These are phyloP conservation scores for Aspergillus sergii DNA, from an alignment of 2,329 filamentous ascomycete species.

Conservation along the genomic window DNA sequence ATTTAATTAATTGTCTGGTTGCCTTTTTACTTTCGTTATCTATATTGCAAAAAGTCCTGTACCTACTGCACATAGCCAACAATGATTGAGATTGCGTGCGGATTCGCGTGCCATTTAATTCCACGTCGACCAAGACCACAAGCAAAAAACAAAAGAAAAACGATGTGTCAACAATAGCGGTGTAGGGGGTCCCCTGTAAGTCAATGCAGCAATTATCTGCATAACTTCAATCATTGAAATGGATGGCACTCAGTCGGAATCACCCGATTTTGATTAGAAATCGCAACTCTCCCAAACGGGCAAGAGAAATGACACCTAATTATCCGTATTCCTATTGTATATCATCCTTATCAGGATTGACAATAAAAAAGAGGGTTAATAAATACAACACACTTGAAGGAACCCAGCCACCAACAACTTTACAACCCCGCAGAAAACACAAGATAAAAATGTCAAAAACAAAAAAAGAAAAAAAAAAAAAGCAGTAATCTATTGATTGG, in stretches of 20 bases:
- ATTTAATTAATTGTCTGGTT: neutral
- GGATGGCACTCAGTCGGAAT: neutral
- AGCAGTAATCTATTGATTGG: too few relatives aligned
- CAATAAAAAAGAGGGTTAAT: neutral
- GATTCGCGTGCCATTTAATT: neutral
- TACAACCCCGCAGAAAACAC: too few relatives aligned
- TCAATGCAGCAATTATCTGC: constrained; percentile 10
- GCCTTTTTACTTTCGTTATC: neutral
- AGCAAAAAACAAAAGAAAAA: neutral
- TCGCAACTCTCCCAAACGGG: neutral
- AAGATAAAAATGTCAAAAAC: too few relatives aligned
- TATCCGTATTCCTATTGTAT: neutral
- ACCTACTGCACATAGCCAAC: neutral
- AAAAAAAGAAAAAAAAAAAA: too few relatives aligned
- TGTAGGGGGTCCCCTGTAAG: constrained; percentile 20
- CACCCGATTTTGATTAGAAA: neutral
- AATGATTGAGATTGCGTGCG: neutral
- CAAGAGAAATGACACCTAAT: neutral
- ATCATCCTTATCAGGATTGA: neutral
- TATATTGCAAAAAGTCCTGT: neutral
- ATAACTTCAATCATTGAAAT: neutral
- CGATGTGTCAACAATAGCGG: constrained; percentile 20
- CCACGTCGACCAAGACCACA: neutral
- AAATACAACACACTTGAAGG: too few relatives aligned
- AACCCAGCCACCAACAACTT: too few relatives aligned